These are phyloP conservation scores for Aspergillus pseudoviridinutans DNA, from an alignment of 2,329 filamentous ascomycete species.

Conservation along the genomic window DNA sequence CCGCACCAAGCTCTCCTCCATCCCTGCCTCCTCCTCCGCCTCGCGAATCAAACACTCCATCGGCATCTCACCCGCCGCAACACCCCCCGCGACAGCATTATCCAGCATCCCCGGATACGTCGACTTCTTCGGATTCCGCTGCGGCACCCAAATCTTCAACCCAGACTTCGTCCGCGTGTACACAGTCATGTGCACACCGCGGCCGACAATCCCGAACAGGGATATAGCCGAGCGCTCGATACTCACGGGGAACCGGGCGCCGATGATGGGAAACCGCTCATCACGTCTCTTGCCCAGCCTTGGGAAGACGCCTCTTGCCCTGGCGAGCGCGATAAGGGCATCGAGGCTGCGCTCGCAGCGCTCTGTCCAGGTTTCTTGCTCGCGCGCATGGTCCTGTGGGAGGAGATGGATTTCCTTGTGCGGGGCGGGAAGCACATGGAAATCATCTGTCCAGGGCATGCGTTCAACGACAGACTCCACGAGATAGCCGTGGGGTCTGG, in stretches of 20 bases:
- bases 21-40: constrained; percentile 5
- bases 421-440: not conserved
- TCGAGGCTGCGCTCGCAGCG: constrained; percentile 2
- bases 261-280: constrained; percentile 7
- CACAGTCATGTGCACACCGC: constrained; percentile 7
- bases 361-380: constrained; percentile 2
- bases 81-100: constrained; percentile 8
- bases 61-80: constrained; percentile 6
- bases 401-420: constrained; percentile 4
- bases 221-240: constrained; percentile 7
- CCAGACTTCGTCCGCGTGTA: not conserved
- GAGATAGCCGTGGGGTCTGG: constrained; percentile 5
- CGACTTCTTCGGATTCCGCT: constrained; percentile 2
- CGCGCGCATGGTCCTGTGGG: not conserved
- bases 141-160: constrained; percentile 6
- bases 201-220: constrained; percentile 4
- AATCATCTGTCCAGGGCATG: constrained; percentile 10
- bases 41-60: constrained; percentile 8
- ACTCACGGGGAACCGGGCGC: constrained; percentile 3
- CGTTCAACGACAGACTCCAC: constrained; percentile 1
- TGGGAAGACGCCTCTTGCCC: constrained; percentile 1
- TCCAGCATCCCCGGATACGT: constrained; percentile 4
- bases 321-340: not conserved
- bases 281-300: not conserved
- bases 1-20: not conserved